Base-by-base conservation (phyloP, 1,284 basidiomycete species). In the Phaffia rhodozyma region DNA sequence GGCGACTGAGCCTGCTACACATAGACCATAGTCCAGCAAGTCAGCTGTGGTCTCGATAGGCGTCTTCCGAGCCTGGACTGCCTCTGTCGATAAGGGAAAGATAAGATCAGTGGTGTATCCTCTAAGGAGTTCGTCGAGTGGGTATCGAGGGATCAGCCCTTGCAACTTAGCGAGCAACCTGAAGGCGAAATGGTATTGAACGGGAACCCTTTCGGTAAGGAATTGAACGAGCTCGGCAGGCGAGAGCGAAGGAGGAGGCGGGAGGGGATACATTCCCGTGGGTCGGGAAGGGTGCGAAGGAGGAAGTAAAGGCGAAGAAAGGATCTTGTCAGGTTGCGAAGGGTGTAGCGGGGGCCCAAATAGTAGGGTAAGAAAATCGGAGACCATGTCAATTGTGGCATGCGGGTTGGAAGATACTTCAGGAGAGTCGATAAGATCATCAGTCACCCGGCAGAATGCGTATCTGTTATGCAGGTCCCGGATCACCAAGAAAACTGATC, bases 1-100 rank as follows among this genome's bases (percentile, higher is more conserved):
- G 7, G 76, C 77, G 13, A 79, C 75, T 5, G 73, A 74, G 1
- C 77, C 76, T 1, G 77, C 77, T 11, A 79, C 77, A 52, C 75
- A 70, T 55, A 75, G 72, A 11, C 76, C 75, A 68, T 79, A 79
- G 3, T 68, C 56, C 49, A 78, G 66, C 23, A 79, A 69, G 60
- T 78, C 77, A 1, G 66, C 68, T 25, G 72, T 70, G 0, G 75
- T 74, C 60, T 68, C 61, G 58, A 79, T 77, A 3, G 77, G 75
- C 23, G 54, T 49, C 55, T 30, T 23, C 32, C 30, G 55, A 58
- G 58, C 25, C 57, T 59, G 1, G 23, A 20, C 16, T 23, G 32
- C 13, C 23, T 30, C 11, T 47, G 34, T 30, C 23, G 47, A n/a
- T 11, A 23, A 52, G 48, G 67, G 66, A 60, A 76, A 76, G 21